phyloP scores from a whole-genome alignment of 192 early-diverging fungal genomes.

The Dissophora globulifera region DNA sequence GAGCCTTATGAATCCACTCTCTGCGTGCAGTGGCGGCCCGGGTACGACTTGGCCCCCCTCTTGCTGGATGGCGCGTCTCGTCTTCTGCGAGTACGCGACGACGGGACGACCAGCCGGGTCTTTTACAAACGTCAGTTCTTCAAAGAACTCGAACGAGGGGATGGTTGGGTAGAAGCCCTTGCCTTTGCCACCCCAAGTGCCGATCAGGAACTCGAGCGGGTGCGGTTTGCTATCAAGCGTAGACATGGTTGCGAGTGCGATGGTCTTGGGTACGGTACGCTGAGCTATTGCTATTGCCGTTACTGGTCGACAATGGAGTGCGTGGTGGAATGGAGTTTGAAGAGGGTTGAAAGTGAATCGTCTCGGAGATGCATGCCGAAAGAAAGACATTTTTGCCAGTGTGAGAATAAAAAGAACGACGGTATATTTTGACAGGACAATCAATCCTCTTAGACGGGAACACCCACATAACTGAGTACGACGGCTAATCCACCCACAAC shows the following conservation, averaged over 20 bases:
- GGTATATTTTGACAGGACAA: too few species aligned
- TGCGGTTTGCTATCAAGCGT: conserved; percentile 22
- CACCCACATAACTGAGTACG: too few species aligned
- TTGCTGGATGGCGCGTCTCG: conserved; percentile 16
- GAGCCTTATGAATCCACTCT: conserved; percentile 27
- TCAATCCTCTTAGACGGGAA: too few species aligned
- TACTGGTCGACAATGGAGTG: too few species aligned
- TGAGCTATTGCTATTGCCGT: not conserved
- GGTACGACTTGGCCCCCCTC: not conserved
- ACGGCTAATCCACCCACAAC: too few species aligned
- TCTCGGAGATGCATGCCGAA: conserved; percentile 31
- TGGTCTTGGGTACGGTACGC: not conserved
- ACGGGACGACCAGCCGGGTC: conserved; percentile 30
- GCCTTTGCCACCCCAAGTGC: conserved; percentile 27
- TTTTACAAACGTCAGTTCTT: conserved; percentile 36
- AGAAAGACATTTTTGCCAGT: conserved; percentile 4
- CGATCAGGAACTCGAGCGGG: conserved; percentile 45
- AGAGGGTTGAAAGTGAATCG: not conserved
- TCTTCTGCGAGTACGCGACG: conserved; percentile 30
- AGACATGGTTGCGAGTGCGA: not conserved
- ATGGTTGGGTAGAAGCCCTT: conserved; percentile 39
- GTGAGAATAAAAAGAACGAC: not conserved
- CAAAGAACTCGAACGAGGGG: conserved; percentile 34
- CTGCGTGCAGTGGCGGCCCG: conserved; percentile 30
- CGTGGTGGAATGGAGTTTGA: not conserved